Evolutionary conservation across 2,329 filamentous ascomycete genomes (phyloP), one percentile per base, ranked within the genome.

Genomic region (Penicillium verrucosum): DNA sequence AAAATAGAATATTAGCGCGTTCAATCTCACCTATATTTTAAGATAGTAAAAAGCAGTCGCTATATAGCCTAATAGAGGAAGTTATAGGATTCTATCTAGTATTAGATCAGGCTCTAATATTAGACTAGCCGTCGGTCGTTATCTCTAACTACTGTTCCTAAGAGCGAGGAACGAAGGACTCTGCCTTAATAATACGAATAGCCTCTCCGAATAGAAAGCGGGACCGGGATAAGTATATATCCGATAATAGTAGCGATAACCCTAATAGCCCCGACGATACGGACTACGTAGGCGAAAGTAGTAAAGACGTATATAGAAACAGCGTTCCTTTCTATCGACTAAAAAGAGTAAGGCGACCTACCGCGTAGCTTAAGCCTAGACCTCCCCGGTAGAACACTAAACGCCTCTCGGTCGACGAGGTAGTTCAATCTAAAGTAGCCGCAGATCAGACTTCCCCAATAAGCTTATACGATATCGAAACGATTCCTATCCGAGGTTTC

Each of bases 401-500:
- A 50, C 25, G 29, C 23, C 45, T 55, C 52, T 41, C 23, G 25
- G 45, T 47, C 32, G 37, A 38, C 14, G 30, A 43, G 44, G 12
- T 11, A 50, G 52, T 49, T 32, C 23, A 55, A 50, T 41, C 37
- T 4, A 55, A 55, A 49, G 40, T 37, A 3, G 45, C 29, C 38
- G 29, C 6, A 41, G 45, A 55, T 50, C 12, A 50, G n/a, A 29
- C 47, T 50, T 40, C 46, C 40, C 52, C 1, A 55, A 51, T 8
- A 44, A 56, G 54, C 54, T 44, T 56, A 8, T 14, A 46, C 37
- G 37, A 58, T 52, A 51, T 55, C 5, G 56, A 58, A 55, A 58
- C 52, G 1, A 58, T 56, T 42, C 51, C 56, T 55, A 52, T 58
- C 38, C 56, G 51, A 51, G 56, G 56, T 46, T 56, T 58, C 38